Evolutionary conservation across 2,329 filamentous ascomycete species (phyloP), one percentile per base, ranked within the genome.

Genomic region (Aspergillus fischeri): DNA sequence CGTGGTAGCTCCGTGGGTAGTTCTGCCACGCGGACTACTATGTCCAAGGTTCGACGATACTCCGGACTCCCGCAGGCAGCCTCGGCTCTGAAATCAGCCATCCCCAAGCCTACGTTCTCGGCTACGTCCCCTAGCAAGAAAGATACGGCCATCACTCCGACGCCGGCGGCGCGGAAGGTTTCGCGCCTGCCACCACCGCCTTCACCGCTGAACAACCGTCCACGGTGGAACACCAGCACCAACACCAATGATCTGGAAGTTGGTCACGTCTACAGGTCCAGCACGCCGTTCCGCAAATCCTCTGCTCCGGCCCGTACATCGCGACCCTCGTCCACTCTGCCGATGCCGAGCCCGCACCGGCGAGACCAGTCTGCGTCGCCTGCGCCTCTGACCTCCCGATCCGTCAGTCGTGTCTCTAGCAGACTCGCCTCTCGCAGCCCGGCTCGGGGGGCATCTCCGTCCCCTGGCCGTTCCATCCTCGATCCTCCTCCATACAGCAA

Each of bases 141-240:
- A 54, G 69, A 78, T 58, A 73, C 74, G 24, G 80, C 84, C 8
- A 77, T 80, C 10, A 84, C 83, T 0, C 81, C 83, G 4, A 81
- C 78, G 65, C 77, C 73, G 62, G 73, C 66, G 50, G 76, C 51
- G 70, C 80, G 54, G 50, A 67, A 64, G 49, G 52, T 56, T n/a
- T 65, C 63, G 77, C 81, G 52, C 77, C 82, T 55, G 68, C 76
- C 42, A 76, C 61, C 56, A 17, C 78, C 78, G 10, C 63, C 80
- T 17, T 72, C 70, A 20, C 67, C 75, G 35, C 70, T 71, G 21
- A 75, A 82, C 56, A 79, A 83, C 56, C 85, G 88, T 52, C 90
- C 90, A 3, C 82, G 86, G 57, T 94, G 90, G 90, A 93, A 87
- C 67, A 69, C 67, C 10, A 89, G 86, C 29, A 84, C 86, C 5